Conservation (phyloP, 176 grass and related monocot genomes). For the Aegilops longissima region DNA sequence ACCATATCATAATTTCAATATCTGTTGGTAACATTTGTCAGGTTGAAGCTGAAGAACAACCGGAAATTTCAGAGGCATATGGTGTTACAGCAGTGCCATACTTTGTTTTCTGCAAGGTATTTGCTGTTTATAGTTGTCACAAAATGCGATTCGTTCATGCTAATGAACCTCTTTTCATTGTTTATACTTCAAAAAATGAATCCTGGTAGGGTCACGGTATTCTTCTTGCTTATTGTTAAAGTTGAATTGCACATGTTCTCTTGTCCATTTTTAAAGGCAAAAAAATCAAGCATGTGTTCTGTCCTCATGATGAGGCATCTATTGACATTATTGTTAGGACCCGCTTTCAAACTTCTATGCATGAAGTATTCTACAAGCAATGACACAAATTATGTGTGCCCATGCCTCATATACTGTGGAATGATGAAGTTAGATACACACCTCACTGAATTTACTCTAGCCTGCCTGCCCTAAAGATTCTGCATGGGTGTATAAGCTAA, state of each 20-base stretch:
- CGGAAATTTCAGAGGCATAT: constrained; percentile 88
- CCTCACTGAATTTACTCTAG: not conserved
- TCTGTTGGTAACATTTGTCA: constrained; percentile 33
- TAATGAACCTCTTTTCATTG: not conserved
- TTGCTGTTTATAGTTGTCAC: constrained; percentile 13
- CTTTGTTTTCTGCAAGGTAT: constrained; percentile 97
- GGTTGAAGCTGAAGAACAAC: constrained; percentile 97
- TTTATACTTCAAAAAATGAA: not conserved
- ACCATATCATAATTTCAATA: not conserved
- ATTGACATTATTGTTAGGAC: not conserved
- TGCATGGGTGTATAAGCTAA: not conserved
- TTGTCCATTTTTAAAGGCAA: not conserved
- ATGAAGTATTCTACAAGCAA: not conserved
- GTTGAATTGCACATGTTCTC: not conserved
- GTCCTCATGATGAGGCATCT: not conserved
- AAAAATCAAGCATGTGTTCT: not conserved
- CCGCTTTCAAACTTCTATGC: not conserved
- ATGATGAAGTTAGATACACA: not conserved
- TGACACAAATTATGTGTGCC: not conserved
- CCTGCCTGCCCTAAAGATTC: not conserved
- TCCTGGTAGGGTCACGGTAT: constrained; percentile 3
- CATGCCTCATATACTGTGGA: not conserved
- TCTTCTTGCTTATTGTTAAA: not conserved
- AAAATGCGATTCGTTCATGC: not conserved
- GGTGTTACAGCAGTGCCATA: constrained; percentile 86